Evolutionary conservation across 805 yeast species (phyloP), one percentile per base, ranked within the genome.

Genomic region (Starmerella vitae): DNA sequence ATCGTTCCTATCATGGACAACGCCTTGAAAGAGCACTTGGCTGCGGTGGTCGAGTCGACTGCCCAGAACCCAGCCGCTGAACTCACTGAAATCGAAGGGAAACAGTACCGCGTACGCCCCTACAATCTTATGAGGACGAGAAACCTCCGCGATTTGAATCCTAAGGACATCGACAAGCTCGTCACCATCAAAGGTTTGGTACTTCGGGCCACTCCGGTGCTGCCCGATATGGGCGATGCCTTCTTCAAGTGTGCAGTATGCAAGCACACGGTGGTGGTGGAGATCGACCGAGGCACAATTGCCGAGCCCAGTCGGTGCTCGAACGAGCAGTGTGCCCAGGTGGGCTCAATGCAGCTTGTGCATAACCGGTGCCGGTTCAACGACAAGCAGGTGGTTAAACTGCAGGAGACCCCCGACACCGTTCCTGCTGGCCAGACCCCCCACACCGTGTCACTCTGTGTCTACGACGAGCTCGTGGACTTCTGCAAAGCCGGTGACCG

Each of bases 401-500:
- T 91, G 30, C 98, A 91, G 61, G 98, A 91, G 60, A 85, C 94
- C 0, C 95, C 95, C 0, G 98, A 91, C 59, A 68, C 75, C 45
- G 94, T 88, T 13, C 98, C 98, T 3, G 97, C 82, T 62, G 98
- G 98, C 14, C 98, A 91, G 61, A 91, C 98, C 2, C 98, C 98
- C 1, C 98, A 91, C 60, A 78, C 95, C 12, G 82, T 91, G 34
- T 83, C 94, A 5, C 64, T 91, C 21, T 84, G 95, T 64, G 93
- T 83, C 1, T 91, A 88, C 56, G 98, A 91, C 60, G 97, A 91
- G 58, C 67, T 91, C 45, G 98, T 91, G 1, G 98, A 91, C 59
- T 70, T 81, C 38, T 80, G 93, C 53, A 72, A 94, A 52, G 96
- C 98, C 7, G 98, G 98, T 67, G 98, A 91, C 59, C 72, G 96